Percentiles rank a stretch among this genome's conserved stretches.
These are phyloP conservation scores for Psidium guajava DNA, from an alignment of 345 rosid genomes.

Conservation along the genomic window DNA sequence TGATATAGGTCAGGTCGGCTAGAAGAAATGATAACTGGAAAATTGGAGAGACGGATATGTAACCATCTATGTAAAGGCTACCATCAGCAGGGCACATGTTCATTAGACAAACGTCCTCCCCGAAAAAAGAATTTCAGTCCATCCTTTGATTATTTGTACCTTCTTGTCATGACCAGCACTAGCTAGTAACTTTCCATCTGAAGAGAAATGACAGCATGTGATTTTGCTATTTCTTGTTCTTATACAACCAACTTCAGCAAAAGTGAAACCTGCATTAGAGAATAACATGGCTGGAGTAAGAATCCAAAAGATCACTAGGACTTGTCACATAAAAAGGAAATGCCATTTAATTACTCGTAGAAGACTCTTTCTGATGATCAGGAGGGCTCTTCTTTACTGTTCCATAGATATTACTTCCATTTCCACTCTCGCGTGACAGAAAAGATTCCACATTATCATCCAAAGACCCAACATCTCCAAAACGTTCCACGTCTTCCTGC, in stretches of 20 bases:
- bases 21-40: background rate
- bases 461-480: conserved; percentile 39
- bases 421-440: conserved; percentile 40
- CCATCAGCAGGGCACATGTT: background rate
- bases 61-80: background rate
- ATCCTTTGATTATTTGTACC: conserved; percentile 17
- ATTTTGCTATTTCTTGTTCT: conserved; percentile 48
- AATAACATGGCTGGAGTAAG: background rate
- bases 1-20: background rate
- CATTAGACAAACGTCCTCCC: background rate
- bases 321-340: background rate
- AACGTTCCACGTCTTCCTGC: conserved; percentile 57
- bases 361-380: conserved; percentile 34
- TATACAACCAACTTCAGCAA: conserved; percentile 50
- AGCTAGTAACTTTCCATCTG: conserved; percentile 65
- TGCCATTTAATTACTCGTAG: conserved; percentile 26
- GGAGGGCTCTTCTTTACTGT: conserved; percentile 28
- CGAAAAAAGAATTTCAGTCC: background rate
- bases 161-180: conserved; percentile 70
- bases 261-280: conserved; percentile 34
- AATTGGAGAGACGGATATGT: background rate
- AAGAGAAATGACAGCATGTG: conserved; percentile 76
- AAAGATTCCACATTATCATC: conserved; percentile 55
- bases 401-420: conserved; percentile 34
- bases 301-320: background rate